Percentiles rank a stretch among this genome's conserved stretches.
Conservation (phyloP, 257 asterid species). For the Phtheirospermum japonicum region DNA sequence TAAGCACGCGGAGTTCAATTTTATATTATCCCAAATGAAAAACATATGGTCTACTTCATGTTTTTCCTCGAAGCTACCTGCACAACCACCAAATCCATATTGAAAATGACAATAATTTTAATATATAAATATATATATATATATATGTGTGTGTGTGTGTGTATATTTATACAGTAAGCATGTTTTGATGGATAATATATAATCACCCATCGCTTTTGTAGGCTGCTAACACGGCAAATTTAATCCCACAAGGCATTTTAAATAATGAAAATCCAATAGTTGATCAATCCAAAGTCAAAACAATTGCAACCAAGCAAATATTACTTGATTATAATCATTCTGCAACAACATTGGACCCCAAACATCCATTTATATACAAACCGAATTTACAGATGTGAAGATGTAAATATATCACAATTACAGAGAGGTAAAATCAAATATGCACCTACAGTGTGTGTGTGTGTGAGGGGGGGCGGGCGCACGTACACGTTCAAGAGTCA, state of each 20-base stretch:
- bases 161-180: no score
- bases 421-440: neutral
- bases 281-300: neutral
- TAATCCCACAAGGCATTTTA: neutral
- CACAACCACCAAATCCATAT: neutral
- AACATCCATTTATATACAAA: neutral
- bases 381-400: neutral
- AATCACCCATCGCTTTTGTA: constrained; percentile 1
- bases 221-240: neutral
- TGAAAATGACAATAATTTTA: neutral
- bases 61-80: neutral
- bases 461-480: no score
- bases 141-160: no score
- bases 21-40: no score
- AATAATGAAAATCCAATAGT: neutral
- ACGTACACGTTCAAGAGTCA: no score
- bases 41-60: neutral
- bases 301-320: neutral
- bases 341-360: neutral
- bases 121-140: no score
- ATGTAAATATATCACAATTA: neutral
- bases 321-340: neutral
- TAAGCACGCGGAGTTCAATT: no score
- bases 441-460: neutral
- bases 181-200: neutral